phyloP scores from a whole-genome alignment of 306 rosid species.

The Vigna trinervia region DNA sequence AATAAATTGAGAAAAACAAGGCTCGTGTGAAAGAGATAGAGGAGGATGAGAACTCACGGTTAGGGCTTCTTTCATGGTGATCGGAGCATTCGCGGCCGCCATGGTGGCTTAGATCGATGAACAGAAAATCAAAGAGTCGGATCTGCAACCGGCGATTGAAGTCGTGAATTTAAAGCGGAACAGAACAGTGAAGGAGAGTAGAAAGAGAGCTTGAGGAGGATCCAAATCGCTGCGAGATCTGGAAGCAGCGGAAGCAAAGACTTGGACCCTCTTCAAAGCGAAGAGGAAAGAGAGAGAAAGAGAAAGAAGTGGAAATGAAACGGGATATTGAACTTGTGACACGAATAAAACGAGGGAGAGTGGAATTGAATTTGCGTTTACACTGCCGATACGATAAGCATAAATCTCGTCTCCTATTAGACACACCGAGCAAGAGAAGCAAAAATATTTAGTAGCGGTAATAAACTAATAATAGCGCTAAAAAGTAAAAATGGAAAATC shows the following conservation, averaged over 20 bases:
- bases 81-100: constrained; percentile 99
- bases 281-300: constrained; percentile 36
- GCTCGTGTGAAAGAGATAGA: neutral
- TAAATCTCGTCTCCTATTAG: constrained; percentile 25
- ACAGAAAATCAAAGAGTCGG: constrained; percentile 43
- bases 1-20: neutral
- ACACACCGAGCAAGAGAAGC: neutral
- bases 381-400: constrained; percentile 8
- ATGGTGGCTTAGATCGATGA: constrained; percentile 72
- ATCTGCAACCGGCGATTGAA: constrained; percentile 56
- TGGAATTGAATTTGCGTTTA: neutral
- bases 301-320: constrained; percentile 33
- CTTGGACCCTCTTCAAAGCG: constrained; percentile 52
- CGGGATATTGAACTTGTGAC: constrained; percentile 33
- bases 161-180: constrained; percentile 37
- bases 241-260: constrained; percentile 48
- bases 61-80: constrained; percentile 96
- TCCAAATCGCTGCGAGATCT: constrained; percentile 71
- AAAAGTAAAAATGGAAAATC: too few species aligned
- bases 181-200: constrained; percentile 44
- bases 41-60: constrained; percentile 64
- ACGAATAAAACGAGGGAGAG: constrained; percentile 27
- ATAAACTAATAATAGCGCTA: neutral
- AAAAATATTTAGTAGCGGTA: constrained; percentile 6
- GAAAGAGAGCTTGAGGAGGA: constrained; percentile 41